Evolutionary conservation across 2,329 filamentous ascomycete genomes (phyloP), one percentile per base, ranked within the genome.

Genomic region (Xylaria sp.): DNA sequence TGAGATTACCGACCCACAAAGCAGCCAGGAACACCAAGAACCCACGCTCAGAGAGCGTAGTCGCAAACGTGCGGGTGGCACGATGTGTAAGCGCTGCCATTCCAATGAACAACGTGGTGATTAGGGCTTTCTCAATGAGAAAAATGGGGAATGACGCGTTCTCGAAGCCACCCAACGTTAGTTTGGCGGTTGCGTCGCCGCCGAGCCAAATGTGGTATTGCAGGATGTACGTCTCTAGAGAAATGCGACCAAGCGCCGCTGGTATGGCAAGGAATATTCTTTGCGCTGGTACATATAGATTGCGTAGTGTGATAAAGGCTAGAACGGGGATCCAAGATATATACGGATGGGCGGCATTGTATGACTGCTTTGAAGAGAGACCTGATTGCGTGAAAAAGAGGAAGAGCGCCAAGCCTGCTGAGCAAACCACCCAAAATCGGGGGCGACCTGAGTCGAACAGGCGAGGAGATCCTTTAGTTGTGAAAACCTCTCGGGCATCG

Each of bases 131-230:
- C 67, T 79, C 73, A 8, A 76, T 46, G 25, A 71, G 52, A 65
- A 70, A 62, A 32, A 72, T 62, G 36, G 70, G 70, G 23, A 70
- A 65, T 23, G 63, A 66, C 36, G 39, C 64, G 45, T 71, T 72
- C 57, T 60, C 71, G 10, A 72, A 62, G 7, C 74, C 75, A 20
- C 71, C 71, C 13, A 73, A 60, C 10, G 70, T 72, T 25, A 90
- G 80, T 4, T 86, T 71, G 0, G 85, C 86, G 36, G 82, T 84
- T 2, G 85, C 85, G 72, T 90, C 87, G 2, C 83, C 86, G 1
- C 86, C 87, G 9, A 90, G 82, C 83, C 86, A 89, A 61, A 89
- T 81, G 74, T 91, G 89, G 74, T 85, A 85, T 70, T 90, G 87
- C 43, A 91, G 78, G 6, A 88, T 81, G 70, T 87, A 89, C 0